A percentile compares a stretch with the other conserved stretches of the same genome.
Conservation (phyloP, 768 basidiomycete species). For the Suillus brevipes region DNA sequence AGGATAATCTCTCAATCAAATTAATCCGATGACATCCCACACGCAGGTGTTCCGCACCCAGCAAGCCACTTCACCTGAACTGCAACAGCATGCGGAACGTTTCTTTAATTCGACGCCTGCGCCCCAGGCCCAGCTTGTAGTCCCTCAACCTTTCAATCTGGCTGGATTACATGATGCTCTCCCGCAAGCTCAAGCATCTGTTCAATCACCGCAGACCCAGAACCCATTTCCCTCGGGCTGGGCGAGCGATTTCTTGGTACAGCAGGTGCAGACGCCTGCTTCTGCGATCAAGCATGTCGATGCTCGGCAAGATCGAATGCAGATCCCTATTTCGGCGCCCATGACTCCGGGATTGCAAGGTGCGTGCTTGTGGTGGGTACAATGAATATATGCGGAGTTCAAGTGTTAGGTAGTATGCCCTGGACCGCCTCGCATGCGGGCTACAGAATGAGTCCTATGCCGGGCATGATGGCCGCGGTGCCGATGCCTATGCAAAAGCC, state of each 20-base stretch:
- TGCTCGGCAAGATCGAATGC: conserved; percentile 15
- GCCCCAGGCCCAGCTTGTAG: conserved; percentile 35
- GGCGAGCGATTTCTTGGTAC: conserved; percentile 60
- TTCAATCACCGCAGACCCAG: conserved; percentile 23
- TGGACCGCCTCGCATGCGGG: conserved; percentile 42
- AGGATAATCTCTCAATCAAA: conserved; percentile 13
- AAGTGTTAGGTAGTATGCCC: conserved; percentile 35
- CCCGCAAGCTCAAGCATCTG: conserved; percentile 13
- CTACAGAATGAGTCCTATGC: conserved; percentile 42
- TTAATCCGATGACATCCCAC: conserved; percentile 2
- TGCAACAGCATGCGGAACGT: conserved; percentile 65
- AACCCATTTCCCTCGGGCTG: conserved; percentile 42
- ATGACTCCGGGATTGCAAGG: conserved; percentile 14
- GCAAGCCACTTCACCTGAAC: conserved; percentile 37
- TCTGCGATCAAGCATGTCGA: conserved; percentile 14
- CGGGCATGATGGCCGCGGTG: conserved; percentile 27
- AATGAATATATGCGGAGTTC: neutral
- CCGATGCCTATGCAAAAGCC: conserved; percentile 23
- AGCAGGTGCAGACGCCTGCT: conserved; percentile 8
- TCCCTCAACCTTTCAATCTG: conserved; percentile 55
- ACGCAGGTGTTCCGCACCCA: conserved; percentile 63
- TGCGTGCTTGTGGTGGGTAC: conserved; percentile 14
- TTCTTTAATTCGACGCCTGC: conserved; percentile 53
- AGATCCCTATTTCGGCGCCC: neutral
- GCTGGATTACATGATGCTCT: conserved; percentile 37